These are phyloP conservation scores for Suillus subluteus DNA, from an alignment of 768 basidiomycete species.

Conservation along the genomic window DNA sequence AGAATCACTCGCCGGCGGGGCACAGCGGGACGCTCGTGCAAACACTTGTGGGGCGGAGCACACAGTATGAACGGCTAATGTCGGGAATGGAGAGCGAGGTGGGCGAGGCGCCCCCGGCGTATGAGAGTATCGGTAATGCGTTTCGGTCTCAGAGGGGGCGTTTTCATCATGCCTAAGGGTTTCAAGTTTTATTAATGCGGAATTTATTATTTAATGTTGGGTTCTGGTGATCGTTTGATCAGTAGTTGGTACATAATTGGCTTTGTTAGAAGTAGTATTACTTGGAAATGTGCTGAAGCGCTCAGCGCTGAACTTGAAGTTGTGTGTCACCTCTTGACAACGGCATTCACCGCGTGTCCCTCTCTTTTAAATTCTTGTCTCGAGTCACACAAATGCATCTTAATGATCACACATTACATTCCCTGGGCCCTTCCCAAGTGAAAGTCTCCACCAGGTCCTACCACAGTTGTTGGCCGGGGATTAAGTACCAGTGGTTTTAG, in stretches of 20 bases:
- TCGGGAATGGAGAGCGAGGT: slow-evolving; percentile 83
- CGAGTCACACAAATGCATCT: neutral
- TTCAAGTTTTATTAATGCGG: neutral
- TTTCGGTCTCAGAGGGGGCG: slow-evolving; percentile 1
- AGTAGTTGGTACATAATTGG: neutral
- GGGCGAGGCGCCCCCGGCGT: slow-evolving; percentile 83
- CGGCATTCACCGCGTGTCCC: neutral
- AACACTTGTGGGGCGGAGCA: slow-evolving; percentile 40
- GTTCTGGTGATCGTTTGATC: neutral
- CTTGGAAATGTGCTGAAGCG: neutral
- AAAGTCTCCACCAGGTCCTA: neutral
- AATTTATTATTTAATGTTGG: neutral
- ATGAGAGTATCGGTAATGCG: slow-evolving; percentile 27
- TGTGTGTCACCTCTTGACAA: neutral
- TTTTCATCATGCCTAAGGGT: neutral
- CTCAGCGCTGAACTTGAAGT: neutral
- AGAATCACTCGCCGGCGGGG: slow-evolving; percentile 17
- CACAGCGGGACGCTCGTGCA: slow-evolving; percentile 23
- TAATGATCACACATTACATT: neutral
- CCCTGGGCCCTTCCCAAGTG: neutral
- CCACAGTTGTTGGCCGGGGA: neutral
- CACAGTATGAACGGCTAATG: slow-evolving; percentile 79
- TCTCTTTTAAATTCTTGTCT: neutral
- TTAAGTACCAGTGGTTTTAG: neutral
- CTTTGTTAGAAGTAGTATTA: neutral